Evolutionary conservation across 2,329 filamentous ascomycete genomes (phyloP).

Genomic region (Aspergillus awamori): DNA sequence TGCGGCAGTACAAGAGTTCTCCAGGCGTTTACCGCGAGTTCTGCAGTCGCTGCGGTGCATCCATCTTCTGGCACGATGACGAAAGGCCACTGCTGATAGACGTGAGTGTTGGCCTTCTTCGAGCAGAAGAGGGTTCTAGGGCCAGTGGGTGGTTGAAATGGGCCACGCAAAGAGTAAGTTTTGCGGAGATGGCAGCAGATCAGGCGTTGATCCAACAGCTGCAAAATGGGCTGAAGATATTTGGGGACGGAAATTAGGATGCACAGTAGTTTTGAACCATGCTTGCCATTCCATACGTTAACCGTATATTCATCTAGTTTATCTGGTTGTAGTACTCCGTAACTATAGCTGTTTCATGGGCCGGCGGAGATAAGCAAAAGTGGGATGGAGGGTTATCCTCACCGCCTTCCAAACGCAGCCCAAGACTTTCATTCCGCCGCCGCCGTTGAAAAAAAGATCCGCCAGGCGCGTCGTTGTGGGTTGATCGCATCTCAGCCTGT

Average conservation of each 20-base stretch:
- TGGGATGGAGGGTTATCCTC: not conserved
- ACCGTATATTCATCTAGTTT: no score
- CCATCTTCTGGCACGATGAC: constrained; percentile 63
- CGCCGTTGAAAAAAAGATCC: not conserved
- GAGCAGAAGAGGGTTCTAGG: constrained; percentile 54
- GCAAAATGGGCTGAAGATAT: constrained; percentile 27
- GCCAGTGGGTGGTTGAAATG: constrained; percentile 65
- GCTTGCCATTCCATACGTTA: no score
- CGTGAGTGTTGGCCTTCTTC: constrained; percentile 64
- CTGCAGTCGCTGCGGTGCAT: constrained; percentile 65
- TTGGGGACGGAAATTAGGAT: not conserved
- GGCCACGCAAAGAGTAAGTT: constrained; percentile 62
- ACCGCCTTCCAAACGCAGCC: not conserved
- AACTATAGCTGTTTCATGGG: no score
- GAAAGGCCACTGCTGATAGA: constrained; percentile 61
- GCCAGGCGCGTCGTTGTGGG: not conserved
- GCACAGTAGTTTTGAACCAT: not conserved
- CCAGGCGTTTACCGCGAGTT: constrained; percentile 61
- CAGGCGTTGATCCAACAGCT: constrained; percentile 32
- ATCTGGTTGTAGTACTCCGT: no score
- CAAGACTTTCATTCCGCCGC: not conserved
- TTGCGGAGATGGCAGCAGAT: constrained; percentile 56
- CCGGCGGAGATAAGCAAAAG: not conserved
- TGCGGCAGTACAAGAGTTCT: constrained; percentile 59
- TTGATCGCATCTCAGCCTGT: not conserved